Base-by-base conservation (phyloP, 495 filamentous ascomycete genomes). In the Cetradonia linearis region DNA sequence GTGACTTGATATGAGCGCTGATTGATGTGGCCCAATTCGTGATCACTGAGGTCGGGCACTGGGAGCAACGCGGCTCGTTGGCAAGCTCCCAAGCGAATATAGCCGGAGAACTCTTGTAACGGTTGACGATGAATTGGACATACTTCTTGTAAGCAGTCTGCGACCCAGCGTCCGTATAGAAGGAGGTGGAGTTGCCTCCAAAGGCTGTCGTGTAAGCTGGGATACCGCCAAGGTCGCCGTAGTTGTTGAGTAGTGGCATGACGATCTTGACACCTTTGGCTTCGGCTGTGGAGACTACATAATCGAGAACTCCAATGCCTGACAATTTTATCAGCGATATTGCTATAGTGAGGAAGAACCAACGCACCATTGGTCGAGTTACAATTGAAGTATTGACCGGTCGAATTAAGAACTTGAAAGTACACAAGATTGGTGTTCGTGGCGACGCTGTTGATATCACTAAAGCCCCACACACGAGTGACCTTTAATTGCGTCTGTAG, bases 71-170 rank as follows among this genome's bases (percentile, higher is more conserved):
- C 11, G 84, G 81, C 73, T 88, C 86, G 67, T 89, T 89, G 23
- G 75, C 79, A 8, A 88, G 72, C 65, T 88, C 84, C 86, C 86
- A 89, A 0, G 83, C 79, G 66, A 89, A 84, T 60, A 88, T 76
- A 2, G 85, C 81, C 0, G 75, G 57, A 3, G 77, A 81, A 40
- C 67, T 71, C 25, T 66, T 71, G 69, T 87, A 88, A 11, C 84
- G 79, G 36, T 69, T 70, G 1, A 90, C 75, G 13, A 89, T 77
- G 13, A 82, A 74, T 42, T 78, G 69, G 69, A 88, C 77, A 72
- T 87, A 89, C 11, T 69, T 73, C 33, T 78, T 75, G 71, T 86
- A 90, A 31, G 79, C 76, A 4, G 70, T 67, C 67, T 89, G 84
- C 18, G 78, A 78, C 28, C 65, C 62, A 2, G 68, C 59, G 62